Conservation (phyloP, 1,139 yeast species). For the Diutina sp. region DNA sequence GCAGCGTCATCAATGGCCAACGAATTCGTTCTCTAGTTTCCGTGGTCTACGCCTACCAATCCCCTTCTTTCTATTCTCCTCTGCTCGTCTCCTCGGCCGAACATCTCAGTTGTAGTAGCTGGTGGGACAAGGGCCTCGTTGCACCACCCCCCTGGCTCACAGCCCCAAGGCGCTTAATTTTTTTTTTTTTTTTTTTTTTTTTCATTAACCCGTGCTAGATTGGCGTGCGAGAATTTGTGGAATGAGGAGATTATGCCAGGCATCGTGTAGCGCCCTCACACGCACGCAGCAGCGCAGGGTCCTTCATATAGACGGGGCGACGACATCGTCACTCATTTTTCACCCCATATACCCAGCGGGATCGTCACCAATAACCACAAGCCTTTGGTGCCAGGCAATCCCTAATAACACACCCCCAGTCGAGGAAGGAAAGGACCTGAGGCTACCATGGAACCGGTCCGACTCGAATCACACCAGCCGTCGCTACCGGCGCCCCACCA, state of each 20-base stretch:
- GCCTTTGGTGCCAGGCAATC: neutral
- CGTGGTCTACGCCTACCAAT: too few species aligned
- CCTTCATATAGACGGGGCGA: neutral
- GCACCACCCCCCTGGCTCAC: neutral
- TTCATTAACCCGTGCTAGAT: neutral
- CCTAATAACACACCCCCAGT: neutral
- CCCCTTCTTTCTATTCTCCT: neutral
- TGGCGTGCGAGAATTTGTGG: neutral
- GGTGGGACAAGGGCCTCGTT: neutral
- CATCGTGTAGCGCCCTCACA: neutral
- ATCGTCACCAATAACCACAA: neutral
- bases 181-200: too few species aligned
- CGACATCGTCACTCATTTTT: slow-evolving; percentile 2
- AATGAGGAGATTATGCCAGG: neutral
- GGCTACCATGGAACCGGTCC: neutral
- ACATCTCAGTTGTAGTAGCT: neutral
- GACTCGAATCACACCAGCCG: neutral
- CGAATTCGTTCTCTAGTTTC: too few species aligned
- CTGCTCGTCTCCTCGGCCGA: neutral
- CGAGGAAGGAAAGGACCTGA: neutral
- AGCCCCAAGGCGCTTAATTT: neutral
- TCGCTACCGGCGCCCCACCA: neutral
- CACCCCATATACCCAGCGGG: neutral
- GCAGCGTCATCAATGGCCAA: neutral
- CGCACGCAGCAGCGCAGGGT: neutral